Percentiles rank a stretch among this genome's conserved stretches.
These are phyloP conservation scores for Macrolepiota dolichaula DNA, from an alignment of 768 basidiomycete genomes.

Conservation along the genomic window DNA sequence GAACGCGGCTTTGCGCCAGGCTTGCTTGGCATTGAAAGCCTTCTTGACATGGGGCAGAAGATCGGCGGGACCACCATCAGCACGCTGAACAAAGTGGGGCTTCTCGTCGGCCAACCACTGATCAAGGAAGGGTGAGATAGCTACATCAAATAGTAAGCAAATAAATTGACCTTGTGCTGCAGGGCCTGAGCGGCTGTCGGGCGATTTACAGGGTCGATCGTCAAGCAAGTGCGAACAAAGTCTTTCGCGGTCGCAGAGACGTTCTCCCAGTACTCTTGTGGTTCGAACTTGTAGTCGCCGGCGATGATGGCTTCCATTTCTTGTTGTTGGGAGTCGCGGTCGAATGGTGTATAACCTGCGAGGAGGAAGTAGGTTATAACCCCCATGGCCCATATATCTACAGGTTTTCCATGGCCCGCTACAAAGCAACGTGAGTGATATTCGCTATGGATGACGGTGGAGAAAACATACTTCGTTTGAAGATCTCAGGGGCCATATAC, in stretches of 20 bases:
- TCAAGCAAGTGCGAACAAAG: slow-evolving; percentile 82
- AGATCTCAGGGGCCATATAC: slow-evolving; percentile 98
- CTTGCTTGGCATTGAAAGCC: slow-evolving; percentile 83
- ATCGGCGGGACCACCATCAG: slow-evolving; percentile 63
- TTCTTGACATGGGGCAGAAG: slow-evolving; percentile 87
- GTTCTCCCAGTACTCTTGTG: slow-evolving; percentile 80
- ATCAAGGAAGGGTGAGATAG: background rate
- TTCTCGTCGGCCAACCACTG: slow-evolving; percentile 70
- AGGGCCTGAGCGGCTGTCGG: slow-evolving; percentile 77
- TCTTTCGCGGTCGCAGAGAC: slow-evolving; percentile 80
- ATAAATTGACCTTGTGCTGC: slow-evolving; percentile 51
- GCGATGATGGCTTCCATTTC: slow-evolving; percentile 96
- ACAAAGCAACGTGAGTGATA: background rate
- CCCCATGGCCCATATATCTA: slow-evolving; percentile 97
- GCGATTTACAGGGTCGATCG: slow-evolving; percentile 75
- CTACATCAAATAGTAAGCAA: background rate
- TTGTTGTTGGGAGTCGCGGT: slow-evolving; percentile 80
- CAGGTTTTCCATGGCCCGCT: slow-evolving; percentile 93
- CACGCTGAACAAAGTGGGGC: slow-evolving; percentile 63
- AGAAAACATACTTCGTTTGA: slow-evolving; percentile 69
- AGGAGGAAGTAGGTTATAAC: slow-evolving; percentile 98
- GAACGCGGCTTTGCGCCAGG: slow-evolving; percentile 86
- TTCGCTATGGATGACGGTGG: background rate
- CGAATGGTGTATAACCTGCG: slow-evolving; percentile 92
- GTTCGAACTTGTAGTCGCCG: slow-evolving; percentile 86